Conservation (phyloP, 1,284 basidiomycete genomes). For the Ustilago xerochloae region DNA sequence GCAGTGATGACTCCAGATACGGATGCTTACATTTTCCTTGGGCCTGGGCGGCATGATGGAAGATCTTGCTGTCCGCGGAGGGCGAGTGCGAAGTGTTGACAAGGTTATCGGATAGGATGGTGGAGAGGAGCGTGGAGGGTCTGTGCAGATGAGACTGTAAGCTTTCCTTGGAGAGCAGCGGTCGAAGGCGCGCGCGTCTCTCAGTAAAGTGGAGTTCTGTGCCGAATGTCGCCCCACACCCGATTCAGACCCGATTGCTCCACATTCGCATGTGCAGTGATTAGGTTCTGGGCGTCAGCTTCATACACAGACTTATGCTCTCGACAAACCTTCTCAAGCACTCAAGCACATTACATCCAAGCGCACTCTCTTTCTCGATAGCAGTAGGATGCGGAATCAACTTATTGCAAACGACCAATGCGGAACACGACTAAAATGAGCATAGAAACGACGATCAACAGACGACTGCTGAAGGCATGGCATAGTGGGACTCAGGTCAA, state of each 20-base stretch:
- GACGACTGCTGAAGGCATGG: conserved; percentile 15
- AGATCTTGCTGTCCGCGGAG: background rate
- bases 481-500: background rate
- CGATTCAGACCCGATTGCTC: background rate
- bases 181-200: conserved; percentile 8
- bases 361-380: no score
- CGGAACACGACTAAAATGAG: conserved; percentile 7
- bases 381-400: conserved; percentile 1
- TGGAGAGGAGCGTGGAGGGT: background rate
- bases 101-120: background rate
- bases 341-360: background rate
- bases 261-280: background rate
- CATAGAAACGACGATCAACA: conserved; percentile 12
- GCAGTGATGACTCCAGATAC: background rate
- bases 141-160: no score
- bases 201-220: conserved; percentile 22
- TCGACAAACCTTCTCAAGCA: background rate
- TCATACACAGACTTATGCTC: background rate
- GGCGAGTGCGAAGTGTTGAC: background rate
- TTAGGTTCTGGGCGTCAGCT: no score
- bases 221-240: background rate
- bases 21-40: conserved; percentile 46
- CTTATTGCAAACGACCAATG: conserved; percentile 18
- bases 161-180: background rate
- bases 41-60: conserved; percentile 43